Evolutionary conservation across 805 yeast genomes (phyloP).

Genomic region (Ogataea saltuana): DNA sequence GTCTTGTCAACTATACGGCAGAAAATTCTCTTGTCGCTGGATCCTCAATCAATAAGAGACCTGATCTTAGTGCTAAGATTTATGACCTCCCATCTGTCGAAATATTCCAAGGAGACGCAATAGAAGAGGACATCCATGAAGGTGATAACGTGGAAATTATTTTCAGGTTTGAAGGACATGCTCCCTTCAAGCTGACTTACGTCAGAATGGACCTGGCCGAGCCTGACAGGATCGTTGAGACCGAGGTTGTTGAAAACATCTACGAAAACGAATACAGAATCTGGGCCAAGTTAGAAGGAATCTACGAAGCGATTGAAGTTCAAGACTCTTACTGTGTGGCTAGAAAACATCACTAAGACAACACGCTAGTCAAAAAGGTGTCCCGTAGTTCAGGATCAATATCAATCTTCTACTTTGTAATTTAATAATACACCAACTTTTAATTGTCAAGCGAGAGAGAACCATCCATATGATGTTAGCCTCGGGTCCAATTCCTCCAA

Average conservation of each 20-base stretch:
- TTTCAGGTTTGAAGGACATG: slow-evolving; percentile 80
- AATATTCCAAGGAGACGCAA: slow-evolving; percentile 73
- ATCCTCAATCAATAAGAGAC: slow-evolving; percentile 24
- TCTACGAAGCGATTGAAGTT: slow-evolving; percentile 90
- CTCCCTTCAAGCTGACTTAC: slow-evolving; percentile 88
- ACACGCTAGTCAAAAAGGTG: too few relatives aligned
- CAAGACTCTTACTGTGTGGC: slow-evolving; percentile 76
- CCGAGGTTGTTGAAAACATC: slow-evolving; percentile 67
- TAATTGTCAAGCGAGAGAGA: not conserved
- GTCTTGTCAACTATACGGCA: slow-evolving; percentile 60
- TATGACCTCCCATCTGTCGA: slow-evolving; percentile 72
- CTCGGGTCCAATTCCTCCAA: not conserved
- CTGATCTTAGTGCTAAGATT: slow-evolving; percentile 36
- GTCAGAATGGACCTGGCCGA: slow-evolving; percentile 55
- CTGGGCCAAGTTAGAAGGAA: slow-evolving; percentile 83
- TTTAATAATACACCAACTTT: not conserved
- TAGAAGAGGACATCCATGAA: slow-evolving; percentile 83
- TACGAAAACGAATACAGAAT: slow-evolving; percentile 68
- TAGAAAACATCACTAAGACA: slow-evolving; percentile 31
- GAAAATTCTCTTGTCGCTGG: slow-evolving; percentile 28
- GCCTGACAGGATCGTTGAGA: slow-evolving; percentile 44
- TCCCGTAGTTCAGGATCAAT: not conserved
- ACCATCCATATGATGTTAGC: not conserved
- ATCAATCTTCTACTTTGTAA: not conserved
- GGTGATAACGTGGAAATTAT: slow-evolving; percentile 91